Conservation (phyloP, 2,329 filamentous ascomycete species). For the Graphiopsis chlorocephala region DNA sequence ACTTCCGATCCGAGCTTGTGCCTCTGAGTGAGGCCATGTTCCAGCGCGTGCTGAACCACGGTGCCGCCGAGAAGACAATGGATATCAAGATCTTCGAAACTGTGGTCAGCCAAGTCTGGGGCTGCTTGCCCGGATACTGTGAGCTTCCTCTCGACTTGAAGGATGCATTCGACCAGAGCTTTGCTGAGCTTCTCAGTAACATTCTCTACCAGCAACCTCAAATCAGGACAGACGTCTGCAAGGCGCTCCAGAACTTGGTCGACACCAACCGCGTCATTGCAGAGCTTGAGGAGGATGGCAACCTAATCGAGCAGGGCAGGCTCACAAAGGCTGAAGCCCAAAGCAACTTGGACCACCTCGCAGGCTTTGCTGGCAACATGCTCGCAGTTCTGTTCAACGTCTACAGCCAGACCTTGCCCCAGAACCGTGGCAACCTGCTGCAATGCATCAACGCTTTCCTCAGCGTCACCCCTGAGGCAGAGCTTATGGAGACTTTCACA, state of each 20-base stretch:
- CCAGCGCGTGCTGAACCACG: constrained; percentile 81
- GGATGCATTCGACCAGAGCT: constrained; percentile 73
- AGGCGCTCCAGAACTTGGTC: constrained; percentile 78
- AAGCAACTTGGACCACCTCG: constrained; percentile 78
- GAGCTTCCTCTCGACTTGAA: constrained; percentile 75
- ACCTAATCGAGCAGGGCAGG: constrained; percentile 73
- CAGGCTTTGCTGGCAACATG: constrained; percentile 78
- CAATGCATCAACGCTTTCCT: constrained; percentile 94
- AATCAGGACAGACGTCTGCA: constrained; percentile 81
- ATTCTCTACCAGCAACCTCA: constrained; percentile 90
- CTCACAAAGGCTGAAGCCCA: constrained; percentile 72
- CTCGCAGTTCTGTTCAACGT: constrained; percentile 98
- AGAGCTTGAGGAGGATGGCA: constrained; percentile 64
- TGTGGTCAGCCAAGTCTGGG: constrained; percentile 93
- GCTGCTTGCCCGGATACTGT: constrained; percentile 88
- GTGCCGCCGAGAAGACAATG: constrained; percentile 81
- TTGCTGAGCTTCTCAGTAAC: constrained; percentile 88
- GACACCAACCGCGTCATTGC: constrained; percentile 86
- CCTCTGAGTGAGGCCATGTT: constrained; percentile 88
- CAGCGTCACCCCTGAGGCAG: constrained; percentile 63
- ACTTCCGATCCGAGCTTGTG: constrained; percentile 83
- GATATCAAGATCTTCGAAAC: constrained; percentile 98
- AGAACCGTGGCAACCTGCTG: constrained; percentile 85
- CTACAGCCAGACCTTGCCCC: constrained; percentile 91
- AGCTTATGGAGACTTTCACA: constrained; percentile 84